Percentiles rank a stretch among this genome's conserved stretches.
Conservation (phyloP, 306 rosid species). For the Ormosia emarginata region DNA sequence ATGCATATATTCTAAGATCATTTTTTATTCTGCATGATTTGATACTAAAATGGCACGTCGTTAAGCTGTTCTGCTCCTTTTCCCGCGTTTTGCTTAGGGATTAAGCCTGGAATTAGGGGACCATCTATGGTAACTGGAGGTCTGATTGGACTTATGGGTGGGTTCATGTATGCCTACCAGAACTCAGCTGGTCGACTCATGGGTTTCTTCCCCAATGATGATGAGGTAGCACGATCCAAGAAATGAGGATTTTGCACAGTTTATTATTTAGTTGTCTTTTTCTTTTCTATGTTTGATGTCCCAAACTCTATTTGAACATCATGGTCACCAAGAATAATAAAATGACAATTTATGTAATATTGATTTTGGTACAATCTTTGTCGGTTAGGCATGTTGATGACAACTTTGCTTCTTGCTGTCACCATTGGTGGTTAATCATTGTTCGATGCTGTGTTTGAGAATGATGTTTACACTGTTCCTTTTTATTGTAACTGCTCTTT, state of each 20-base stretch:
- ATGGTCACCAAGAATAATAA: neutral
- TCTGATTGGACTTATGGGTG: conserved; percentile 70
- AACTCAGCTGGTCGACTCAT: conserved; percentile 69
- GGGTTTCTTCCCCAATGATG: conserved; percentile 73
- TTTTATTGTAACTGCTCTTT: neutral
- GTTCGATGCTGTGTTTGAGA: neutral
- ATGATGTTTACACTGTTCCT: neutral
- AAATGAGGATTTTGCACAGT: conserved; percentile 32
- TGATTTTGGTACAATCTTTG: neutral
- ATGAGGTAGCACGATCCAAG: conserved; percentile 65
- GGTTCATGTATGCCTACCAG: conserved; percentile 78
- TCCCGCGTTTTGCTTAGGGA: conserved; percentile 30
- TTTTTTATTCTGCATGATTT: neutral
- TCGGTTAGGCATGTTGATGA: neutral
- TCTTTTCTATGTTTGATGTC: neutral
- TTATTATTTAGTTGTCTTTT: neutral
- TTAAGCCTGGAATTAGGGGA: conserved; percentile 67
- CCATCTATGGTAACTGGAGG: conserved; percentile 84
- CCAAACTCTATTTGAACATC: neutral
- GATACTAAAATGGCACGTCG: neutral
- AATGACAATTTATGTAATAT: neutral
- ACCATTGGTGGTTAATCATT: neutral
- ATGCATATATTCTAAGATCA: neutral
- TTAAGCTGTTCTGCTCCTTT: neutral
- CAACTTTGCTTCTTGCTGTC: neutral